Conservation (phyloP, 2,329 filamentous ascomycete species). For the Sclerotiophoma versabilis region DNA sequence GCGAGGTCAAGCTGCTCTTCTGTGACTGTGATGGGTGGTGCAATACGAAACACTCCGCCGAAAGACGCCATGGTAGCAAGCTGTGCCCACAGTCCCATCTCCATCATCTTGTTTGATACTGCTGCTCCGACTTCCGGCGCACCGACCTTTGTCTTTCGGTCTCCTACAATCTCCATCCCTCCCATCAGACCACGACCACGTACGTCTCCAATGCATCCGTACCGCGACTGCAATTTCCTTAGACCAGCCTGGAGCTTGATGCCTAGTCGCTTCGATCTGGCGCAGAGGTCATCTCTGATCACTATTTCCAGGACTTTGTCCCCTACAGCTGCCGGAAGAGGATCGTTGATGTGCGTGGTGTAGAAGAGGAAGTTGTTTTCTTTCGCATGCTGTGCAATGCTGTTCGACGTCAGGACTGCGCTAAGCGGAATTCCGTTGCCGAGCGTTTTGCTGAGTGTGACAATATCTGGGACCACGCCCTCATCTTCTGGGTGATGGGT, state of each 20-base stretch:
- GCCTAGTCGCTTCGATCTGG: slow-evolving; percentile 55
- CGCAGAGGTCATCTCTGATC: slow-evolving; percentile 61
- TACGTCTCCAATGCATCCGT: slow-evolving; percentile 68
- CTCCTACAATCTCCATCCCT: slow-evolving; percentile 65
- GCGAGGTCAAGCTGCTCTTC: background rate
- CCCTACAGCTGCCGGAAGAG: slow-evolving; percentile 65
- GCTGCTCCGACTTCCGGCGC: slow-evolving; percentile 57
- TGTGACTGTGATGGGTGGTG: slow-evolving; percentile 8
- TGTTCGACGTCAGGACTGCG: slow-evolving; percentile 63
- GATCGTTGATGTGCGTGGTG: slow-evolving; percentile 70
- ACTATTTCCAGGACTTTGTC: slow-evolving; percentile 69
- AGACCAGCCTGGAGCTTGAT: slow-evolving; percentile 58
- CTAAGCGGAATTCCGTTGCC: slow-evolving; percentile 67
- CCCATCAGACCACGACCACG: slow-evolving; percentile 66
- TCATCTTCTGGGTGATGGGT: slow-evolving; percentile 35
- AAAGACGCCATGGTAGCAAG: slow-evolving; percentile 6
- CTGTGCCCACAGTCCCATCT: slow-evolving; percentile 63
- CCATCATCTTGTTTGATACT: slow-evolving; percentile 58
- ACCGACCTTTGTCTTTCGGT: slow-evolving; percentile 57
- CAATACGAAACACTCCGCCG: slow-evolving; percentile 33
- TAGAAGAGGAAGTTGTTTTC: slow-evolving; percentile 63
- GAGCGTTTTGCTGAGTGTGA: slow-evolving; percentile 67
- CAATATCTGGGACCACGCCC: slow-evolving; percentile 58
- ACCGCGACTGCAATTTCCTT: slow-evolving; percentile 56
- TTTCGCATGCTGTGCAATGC: slow-evolving; percentile 59